These are phyloP conservation scores for Boletus sp. DNA, from an alignment of 768 basidiomycete species.

Conservation along the genomic window DNA sequence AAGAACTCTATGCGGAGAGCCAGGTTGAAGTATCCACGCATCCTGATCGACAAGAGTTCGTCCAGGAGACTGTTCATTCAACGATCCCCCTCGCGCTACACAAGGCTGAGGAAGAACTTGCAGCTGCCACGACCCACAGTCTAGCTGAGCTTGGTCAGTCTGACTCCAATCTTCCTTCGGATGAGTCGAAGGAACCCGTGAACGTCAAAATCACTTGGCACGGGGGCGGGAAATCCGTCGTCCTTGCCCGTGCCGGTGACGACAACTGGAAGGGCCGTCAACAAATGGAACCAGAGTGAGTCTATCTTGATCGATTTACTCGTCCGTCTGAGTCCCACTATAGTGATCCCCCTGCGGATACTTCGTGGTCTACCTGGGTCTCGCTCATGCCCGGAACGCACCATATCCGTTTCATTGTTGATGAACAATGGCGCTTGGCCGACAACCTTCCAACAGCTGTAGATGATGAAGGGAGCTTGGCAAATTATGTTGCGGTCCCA, in stretches of 20 bases:
- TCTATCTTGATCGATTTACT: constrained; percentile 14
- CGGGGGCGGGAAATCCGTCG: constrained; percentile 59
- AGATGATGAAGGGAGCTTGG: constrained; percentile 89
- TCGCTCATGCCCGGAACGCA: constrained; percentile 84
- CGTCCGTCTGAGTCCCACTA: constrained; percentile 15
- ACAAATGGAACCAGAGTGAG: constrained; percentile 62
- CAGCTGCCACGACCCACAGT: constrained; percentile 8
- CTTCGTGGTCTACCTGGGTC: constrained; percentile 39
- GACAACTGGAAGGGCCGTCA: constrained; percentile 72
- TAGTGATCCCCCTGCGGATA: constrained; percentile 33
- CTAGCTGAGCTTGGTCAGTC: constrained; percentile 21
- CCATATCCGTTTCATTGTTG: constrained; percentile 92
- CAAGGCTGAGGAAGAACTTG: constrained; percentile 32
- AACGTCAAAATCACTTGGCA: constrained; percentile 60
- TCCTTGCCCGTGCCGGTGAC: constrained; percentile 71
- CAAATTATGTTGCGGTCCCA: constrained; percentile 79
- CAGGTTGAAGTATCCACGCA: constrained; percentile 31
- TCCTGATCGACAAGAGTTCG: constrained; percentile 37
- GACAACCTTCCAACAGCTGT: constrained; percentile 84
- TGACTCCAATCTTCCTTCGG: constrained; percentile 18
- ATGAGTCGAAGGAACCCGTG: constrained; percentile 31
- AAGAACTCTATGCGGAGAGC: constrained; percentile 42
- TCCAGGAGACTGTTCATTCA: constrained; percentile 58
- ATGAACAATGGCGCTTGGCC: constrained; percentile 79
- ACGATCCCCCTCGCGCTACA: constrained; percentile 56